A percentile compares a stretch with the other conserved stretches of the same genome.
phyloP scores from a whole-genome alignment of 805 yeast genomes.

The Yamadazyma sp. region DNA sequence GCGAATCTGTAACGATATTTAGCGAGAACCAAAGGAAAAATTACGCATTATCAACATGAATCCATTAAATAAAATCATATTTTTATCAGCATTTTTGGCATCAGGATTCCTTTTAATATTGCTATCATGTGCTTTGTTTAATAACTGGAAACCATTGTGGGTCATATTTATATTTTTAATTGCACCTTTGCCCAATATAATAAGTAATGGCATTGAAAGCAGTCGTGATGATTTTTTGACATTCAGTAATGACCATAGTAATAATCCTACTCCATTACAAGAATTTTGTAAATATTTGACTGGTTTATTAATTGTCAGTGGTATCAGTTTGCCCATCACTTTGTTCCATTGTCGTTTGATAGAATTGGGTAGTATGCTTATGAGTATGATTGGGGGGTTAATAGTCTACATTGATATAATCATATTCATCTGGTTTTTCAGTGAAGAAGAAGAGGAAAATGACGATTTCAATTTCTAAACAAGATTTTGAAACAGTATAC shows the following conservation, averaged over 20 bases:
- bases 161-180: slow-evolving; percentile 40
- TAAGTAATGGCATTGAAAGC: slow-evolving; percentile 34
- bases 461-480: slow-evolving; percentile 42
- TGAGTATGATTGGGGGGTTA: slow-evolving; percentile 44
- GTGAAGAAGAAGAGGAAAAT: slow-evolving; percentile 42
- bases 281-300: slow-evolving; percentile 39
- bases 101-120: slow-evolving; percentile 42
- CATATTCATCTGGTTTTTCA: slow-evolving; percentile 45
- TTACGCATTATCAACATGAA: slow-evolving; percentile 24
- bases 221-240: slow-evolving; percentile 42
- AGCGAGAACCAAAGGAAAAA: too few relatives aligned
- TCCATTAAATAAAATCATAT: slow-evolving; percentile 45
- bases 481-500: too few relatives aligned
- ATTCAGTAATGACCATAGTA: slow-evolving; percentile 38
- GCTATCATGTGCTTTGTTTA: slow-evolving; percentile 44
- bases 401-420: slow-evolving; percentile 44
- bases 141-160: slow-evolving; percentile 41
- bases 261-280: slow-evolving; percentile 34
- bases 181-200: slow-evolving; percentile 45
- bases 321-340: slow-evolving; percentile 42
- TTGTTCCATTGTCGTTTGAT: slow-evolving; percentile 37
- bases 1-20: background rate
- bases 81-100: slow-evolving; percentile 44
- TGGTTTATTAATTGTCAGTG: slow-evolving; percentile 41
- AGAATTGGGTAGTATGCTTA: slow-evolving; percentile 36